A percentile compares a stretch with the other conserved stretches of the same genome.
Conservation (phyloP, 83 land plant species). For the Thuja plicata region DNA sequence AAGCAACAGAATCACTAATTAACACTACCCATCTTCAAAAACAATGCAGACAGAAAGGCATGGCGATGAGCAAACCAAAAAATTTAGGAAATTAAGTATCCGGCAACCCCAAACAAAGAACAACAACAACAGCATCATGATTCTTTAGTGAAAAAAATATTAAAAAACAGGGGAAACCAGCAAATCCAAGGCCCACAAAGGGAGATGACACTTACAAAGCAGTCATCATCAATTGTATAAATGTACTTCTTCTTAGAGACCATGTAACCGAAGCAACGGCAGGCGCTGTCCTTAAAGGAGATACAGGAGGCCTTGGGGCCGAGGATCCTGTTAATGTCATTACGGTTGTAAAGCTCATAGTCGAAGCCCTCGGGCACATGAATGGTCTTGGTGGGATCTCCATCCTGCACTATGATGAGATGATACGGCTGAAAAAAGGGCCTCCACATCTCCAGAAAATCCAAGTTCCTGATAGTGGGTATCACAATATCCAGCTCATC, state of each 20-base stretch:
- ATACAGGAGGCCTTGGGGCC: slow-evolving; percentile 72
- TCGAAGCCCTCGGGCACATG: slow-evolving; percentile 70
- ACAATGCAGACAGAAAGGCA: too few species aligned
- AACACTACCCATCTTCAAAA: too few species aligned
- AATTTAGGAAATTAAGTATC: too few species aligned
- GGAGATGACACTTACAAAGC: slow-evolving; percentile 53
- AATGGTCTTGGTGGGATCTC: slow-evolving; percentile 63
- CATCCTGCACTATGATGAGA: slow-evolving; percentile 73
- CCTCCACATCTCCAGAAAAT: slow-evolving; percentile 84
- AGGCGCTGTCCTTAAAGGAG: slow-evolving; percentile 77
- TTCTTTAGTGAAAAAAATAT: too few species aligned
- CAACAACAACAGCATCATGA: too few species aligned
- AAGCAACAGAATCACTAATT: too few species aligned
- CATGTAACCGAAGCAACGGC: slow-evolving; percentile 77
- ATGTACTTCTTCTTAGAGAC: slow-evolving; percentile 83
- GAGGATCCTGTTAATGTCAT: slow-evolving; percentile 63
- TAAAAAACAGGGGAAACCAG: neutral
- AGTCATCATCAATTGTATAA: slow-evolving; percentile 77
- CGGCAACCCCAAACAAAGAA: too few species aligned
- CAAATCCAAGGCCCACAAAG: neutral
- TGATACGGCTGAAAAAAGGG: slow-evolving; percentile 75
- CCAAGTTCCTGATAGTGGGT: slow-evolving; percentile 74
- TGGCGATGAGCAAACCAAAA: too few species aligned
- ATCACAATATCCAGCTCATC: slow-evolving; percentile 77
- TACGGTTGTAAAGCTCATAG: slow-evolving; percentile 70